These are phyloP conservation scores for Clathrospora elynae DNA, from an alignment of 2,329 filamentous ascomycete genomes.

Conservation along the genomic window DNA sequence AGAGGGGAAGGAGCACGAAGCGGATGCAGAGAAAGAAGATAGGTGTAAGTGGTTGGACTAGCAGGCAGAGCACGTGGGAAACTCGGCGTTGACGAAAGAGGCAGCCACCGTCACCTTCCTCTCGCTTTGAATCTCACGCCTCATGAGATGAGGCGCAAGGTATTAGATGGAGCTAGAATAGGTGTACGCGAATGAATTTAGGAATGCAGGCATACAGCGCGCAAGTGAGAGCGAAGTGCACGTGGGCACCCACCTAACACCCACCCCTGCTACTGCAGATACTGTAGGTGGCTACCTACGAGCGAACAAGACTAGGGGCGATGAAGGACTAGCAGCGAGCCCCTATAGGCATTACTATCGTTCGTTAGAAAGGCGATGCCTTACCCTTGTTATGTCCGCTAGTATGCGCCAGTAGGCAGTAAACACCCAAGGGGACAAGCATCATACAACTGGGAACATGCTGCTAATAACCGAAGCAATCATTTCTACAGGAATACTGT, in stretches of 20 bases:
- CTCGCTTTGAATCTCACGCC: constrained; percentile 72
- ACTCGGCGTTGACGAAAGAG: constrained; percentile 31
- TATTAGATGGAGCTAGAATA: constrained; percentile 72
- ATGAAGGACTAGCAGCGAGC: too few relatives aligned
- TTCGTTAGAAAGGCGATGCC: too few relatives aligned
- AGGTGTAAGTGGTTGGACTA: constrained; percentile 37
- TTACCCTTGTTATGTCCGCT: too few relatives aligned
- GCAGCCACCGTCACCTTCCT: constrained; percentile 60
- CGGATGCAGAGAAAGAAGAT: constrained; percentile 27
- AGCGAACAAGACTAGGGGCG: too few relatives aligned
- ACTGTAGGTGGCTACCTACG: too few relatives aligned
- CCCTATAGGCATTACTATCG: too few relatives aligned
- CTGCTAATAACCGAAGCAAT: neutral
- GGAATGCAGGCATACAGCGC: neutral
- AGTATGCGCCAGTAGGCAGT: neutral
- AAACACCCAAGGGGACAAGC: neutral
- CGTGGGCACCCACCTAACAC: neutral
- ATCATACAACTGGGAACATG: neutral
- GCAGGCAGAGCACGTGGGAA: constrained; percentile 40
- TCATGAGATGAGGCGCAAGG: constrained; percentile 61
- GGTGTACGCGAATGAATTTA: too few relatives aligned
- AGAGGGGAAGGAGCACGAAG: constrained; percentile 33
- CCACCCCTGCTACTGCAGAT: too few relatives aligned
- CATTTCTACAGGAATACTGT: neutral
- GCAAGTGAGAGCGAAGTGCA: neutral